Percentiles rank a stretch among this genome's conserved stretches.
phyloP scores from a whole-genome alignment of 2,329 filamentous ascomycete genomes.

The Drechslerella dactyloides region DNA sequence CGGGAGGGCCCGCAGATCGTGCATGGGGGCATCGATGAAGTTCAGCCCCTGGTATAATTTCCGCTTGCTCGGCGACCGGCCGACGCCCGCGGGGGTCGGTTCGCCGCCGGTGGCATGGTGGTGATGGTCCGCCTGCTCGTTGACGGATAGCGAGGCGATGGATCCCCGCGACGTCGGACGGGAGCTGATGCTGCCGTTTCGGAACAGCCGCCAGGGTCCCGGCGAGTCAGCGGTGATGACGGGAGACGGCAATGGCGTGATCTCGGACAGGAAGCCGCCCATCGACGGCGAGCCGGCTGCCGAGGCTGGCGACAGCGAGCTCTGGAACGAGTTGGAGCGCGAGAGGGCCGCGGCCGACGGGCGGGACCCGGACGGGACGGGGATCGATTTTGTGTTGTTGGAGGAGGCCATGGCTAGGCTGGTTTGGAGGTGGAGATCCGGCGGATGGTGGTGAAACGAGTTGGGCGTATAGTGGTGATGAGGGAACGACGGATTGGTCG shows the following conservation, averaged over 20 bases:
- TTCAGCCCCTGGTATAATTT: conserved; percentile 65
- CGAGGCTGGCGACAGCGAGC: conserved; percentile 53
- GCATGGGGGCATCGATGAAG: conserved; percentile 55
- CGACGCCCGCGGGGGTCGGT: conserved; percentile 58
- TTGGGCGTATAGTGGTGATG: conserved; percentile 12
- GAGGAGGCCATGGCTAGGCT: conserved; percentile 52
- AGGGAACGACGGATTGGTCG: background rate
- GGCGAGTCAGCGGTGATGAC: conserved; percentile 70
- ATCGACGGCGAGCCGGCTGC: conserved; percentile 53
- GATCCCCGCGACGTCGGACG: conserved; percentile 59
- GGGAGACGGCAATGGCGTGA: conserved; percentile 80
- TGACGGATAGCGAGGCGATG: conserved; percentile 62
- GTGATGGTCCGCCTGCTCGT: conserved; percentile 56
- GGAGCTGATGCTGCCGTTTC: conserved; percentile 61
- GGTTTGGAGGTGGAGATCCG: conserved; percentile 52
- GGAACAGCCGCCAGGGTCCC: conserved; percentile 69
- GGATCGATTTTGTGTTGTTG: conserved; percentile 50
- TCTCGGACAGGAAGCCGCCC: conserved; percentile 55
- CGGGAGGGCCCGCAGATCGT: conserved; percentile 29
- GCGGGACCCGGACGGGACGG: conserved; percentile 40
- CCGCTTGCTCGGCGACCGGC: conserved; percentile 64
- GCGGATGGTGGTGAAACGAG: conserved; percentile 18
- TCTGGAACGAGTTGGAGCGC: conserved; percentile 53
- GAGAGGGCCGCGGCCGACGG: conserved; percentile 51
- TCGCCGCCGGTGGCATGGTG: conserved; percentile 60